A percentile compares a stretch with the other conserved stretches of the same genome.
Evolutionary conservation across 768 basidiomycete genomes (phyloP).

Genomic region (Paxillus ammoniavirescens): DNA sequence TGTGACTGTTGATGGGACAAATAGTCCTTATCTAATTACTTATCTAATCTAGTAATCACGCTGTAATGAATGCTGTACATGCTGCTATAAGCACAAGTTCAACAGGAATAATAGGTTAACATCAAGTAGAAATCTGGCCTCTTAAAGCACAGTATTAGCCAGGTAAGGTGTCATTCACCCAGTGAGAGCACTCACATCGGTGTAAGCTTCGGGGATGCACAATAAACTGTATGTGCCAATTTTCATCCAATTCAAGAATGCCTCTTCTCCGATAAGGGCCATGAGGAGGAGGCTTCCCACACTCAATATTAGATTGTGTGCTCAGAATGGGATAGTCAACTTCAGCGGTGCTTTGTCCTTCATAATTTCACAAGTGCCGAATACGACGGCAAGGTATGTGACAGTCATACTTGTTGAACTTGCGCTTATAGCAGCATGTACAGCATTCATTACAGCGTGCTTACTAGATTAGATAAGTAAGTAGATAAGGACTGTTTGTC

Average conservation of each 20-base stretch:
- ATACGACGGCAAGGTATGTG: slow-evolving; percentile 83
- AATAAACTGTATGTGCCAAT: slow-evolving; percentile 74
- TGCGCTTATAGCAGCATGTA: too few relatives aligned
- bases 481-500: too few relatives aligned
- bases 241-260: slow-evolving; percentile 73
- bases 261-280: slow-evolving; percentile 82
- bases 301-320: slow-evolving; percentile 86
- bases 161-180: neutral
- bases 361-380: slow-evolving; percentile 81
- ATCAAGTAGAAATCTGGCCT: slow-evolving; percentile 92
- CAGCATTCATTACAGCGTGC: too few relatives aligned
- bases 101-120: slow-evolving; percentile 97
- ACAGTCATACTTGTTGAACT: too few relatives aligned
- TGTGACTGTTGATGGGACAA: too few relatives aligned
- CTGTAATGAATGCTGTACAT: too few relatives aligned
- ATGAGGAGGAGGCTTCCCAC: slow-evolving; percentile 77
- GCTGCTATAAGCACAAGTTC: too few relatives aligned
- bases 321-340: slow-evolving; percentile 77
- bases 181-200: slow-evolving; percentile 55
- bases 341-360: slow-evolving; percentile 67
- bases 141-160: slow-evolving; percentile 36
- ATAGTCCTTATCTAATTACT: too few relatives aligned
- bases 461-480: too few relatives aligned
- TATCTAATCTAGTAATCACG: too few relatives aligned
- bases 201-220: slow-evolving; percentile 76